These are phyloP conservation scores for Dothistroma pini DNA, from an alignment of 2,329 filamentous ascomycete species.

Conservation along the genomic window DNA sequence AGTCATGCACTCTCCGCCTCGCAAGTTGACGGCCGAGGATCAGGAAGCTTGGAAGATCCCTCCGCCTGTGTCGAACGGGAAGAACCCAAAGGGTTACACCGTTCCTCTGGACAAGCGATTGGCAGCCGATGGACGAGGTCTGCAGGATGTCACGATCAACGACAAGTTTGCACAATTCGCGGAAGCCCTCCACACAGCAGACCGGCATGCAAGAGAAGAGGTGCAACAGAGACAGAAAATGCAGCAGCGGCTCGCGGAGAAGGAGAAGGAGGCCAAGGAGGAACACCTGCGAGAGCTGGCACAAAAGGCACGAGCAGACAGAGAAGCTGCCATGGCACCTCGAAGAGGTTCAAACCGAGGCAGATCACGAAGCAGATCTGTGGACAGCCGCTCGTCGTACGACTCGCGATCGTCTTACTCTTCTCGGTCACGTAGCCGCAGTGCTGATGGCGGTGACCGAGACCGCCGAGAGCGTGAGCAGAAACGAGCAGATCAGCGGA, in stretches of 20 bases:
- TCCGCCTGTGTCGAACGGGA: constrained; percentile 95
- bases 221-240: constrained; percentile 88
- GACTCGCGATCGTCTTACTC: constrained; percentile 36
- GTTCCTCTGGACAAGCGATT: constrained; percentile 93
- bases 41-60: constrained; percentile 94
- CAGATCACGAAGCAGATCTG: constrained; percentile 31
- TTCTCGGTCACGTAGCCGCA: constrained; percentile 28
- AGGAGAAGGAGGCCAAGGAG: constrained; percentile 92
- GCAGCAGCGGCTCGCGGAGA: constrained; percentile 94
- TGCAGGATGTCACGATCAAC: constrained; percentile 94
- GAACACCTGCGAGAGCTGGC: constrained; percentile 84
- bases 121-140: constrained; percentile 83
- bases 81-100: constrained; percentile 98
- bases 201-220: constrained; percentile 91
- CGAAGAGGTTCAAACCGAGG: constrained; percentile 35
- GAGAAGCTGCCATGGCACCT: constrained; percentile 44
- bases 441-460: constrained; percentile 57
- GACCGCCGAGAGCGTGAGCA: constrained; percentile 65
- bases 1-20: constrained; percentile 88
- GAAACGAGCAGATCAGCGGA: constrained; percentile 70
- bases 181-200: constrained; percentile 89
- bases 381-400: constrained; percentile 35
- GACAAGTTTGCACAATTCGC: constrained; percentile 98
- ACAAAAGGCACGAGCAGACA: constrained; percentile 84
- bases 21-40: constrained; percentile 93